Conservation (phyloP, 2,329 filamentous ascomycete species). For the Ophiocordyceps robertsii region DNA sequence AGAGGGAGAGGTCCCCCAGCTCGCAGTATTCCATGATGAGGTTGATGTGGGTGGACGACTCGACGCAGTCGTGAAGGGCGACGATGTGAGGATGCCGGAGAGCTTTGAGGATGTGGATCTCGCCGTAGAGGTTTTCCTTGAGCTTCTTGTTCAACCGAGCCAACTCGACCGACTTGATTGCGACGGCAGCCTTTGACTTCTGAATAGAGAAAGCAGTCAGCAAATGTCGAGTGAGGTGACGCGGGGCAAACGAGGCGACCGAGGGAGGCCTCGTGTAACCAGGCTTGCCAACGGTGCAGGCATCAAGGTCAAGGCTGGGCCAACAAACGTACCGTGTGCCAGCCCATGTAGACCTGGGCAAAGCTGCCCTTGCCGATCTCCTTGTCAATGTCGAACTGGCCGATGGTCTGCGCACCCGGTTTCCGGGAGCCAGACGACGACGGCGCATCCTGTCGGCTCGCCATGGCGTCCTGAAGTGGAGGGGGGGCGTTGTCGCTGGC, state of each 20-base stretch:
- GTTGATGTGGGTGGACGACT: slow-evolving; percentile 79
- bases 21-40: slow-evolving; percentile 98
- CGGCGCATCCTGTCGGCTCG: slow-evolving; percentile 22
- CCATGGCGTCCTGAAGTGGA: slow-evolving; percentile 22
- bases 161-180: slow-evolving; percentile 92
- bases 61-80: slow-evolving; percentile 85
- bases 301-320: too few relatives aligned
- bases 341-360: slow-evolving; percentile 82
- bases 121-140: slow-evolving; percentile 86
- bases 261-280: background rate
- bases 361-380: slow-evolving; percentile 98
- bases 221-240: background rate
- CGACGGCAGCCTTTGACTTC: slow-evolving; percentile 71
- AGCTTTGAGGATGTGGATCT: slow-evolving; percentile 90
- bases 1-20: slow-evolving; percentile 82
- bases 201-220: slow-evolving; percentile 19
- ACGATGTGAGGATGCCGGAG: slow-evolving; percentile 95
- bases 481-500: slow-evolving; percentile 13
- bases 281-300: background rate
- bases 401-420: slow-evolving; percentile 32
- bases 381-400: slow-evolving; percentile 68
- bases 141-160: slow-evolving; percentile 88
- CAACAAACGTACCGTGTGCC: slow-evolving; percentile 51
- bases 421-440: slow-evolving; percentile 19
- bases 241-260: background rate